Evolutionary conservation across 1,284 basidiomycete genomes (phyloP).

Genomic region (Ceratobasidium theobromae): DNA sequence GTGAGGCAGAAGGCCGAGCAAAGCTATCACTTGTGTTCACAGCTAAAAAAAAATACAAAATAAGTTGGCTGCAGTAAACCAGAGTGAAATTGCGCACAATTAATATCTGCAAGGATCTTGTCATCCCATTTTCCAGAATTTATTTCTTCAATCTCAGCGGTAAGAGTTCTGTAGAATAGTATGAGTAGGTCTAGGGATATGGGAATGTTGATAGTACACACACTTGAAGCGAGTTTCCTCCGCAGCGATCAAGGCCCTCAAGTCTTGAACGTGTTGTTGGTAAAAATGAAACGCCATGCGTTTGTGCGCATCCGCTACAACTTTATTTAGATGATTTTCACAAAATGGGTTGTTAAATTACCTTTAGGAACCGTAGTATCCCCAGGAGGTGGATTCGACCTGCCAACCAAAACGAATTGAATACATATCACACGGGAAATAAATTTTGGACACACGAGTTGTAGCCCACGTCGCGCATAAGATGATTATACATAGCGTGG

Average conservation of each 20-base stretch:
- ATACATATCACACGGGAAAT: constrained; percentile 35
- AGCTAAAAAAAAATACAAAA: constrained; percentile 4
- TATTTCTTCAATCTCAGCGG: constrained; percentile 73
- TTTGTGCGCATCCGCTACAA: background rate
- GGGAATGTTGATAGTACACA: constrained; percentile 37
- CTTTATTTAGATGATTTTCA: background rate
- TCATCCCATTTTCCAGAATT: constrained; percentile 68
- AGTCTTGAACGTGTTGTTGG: constrained; percentile 64
- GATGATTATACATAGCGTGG: constrained; percentile 60
- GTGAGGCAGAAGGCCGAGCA: background rate
- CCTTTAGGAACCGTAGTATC: constrained; percentile 22
- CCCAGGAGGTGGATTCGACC: constrained; percentile 1
- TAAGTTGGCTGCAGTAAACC: background rate
- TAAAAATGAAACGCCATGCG: constrained; percentile 50
- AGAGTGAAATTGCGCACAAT: constrained; percentile 32
- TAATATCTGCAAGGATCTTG: constrained; percentile 51
- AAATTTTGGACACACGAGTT: constrained; percentile 58
- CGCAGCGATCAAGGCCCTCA: constrained; percentile 63
- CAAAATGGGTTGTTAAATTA: background rate
- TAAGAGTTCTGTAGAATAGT: constrained; percentile 50
- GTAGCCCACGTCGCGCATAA: constrained; percentile 68
- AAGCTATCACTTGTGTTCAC: background rate
- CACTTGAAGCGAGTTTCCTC: constrained; percentile 81
- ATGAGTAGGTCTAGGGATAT: background rate
- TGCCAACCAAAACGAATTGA: constrained; percentile 64